phyloP scores from a whole-genome alignment of 306 rosid species.

The Vicia faba region DNA sequence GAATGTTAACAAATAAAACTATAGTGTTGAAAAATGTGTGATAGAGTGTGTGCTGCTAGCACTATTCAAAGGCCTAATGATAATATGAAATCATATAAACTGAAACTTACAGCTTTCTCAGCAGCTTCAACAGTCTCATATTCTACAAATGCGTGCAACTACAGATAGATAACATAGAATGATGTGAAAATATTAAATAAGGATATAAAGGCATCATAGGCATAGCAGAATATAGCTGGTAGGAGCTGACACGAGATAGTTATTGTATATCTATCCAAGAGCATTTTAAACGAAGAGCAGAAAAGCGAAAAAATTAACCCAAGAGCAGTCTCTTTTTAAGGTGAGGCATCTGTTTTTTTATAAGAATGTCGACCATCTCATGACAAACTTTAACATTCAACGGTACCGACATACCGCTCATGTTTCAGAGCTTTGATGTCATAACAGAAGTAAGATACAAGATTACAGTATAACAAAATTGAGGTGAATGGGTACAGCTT shows the following conservation, averaged over 20 bases:
- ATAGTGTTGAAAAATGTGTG: no score
- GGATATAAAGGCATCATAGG: conserved; percentile 21
- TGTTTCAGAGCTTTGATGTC: not conserved
- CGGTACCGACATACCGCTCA: not conserved
- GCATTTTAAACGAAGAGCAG: conserved; percentile 10
- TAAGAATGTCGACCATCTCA: conserved; percentile 8
- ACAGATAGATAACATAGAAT: conserved; percentile 16
- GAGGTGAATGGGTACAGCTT: not conserved
- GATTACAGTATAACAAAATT: conserved; percentile 6
- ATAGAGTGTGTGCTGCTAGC: no score
- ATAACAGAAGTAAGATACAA: not conserved
- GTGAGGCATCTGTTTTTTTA: not conserved
- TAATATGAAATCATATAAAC: conserved; percentile 24
- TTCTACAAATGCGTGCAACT: conserved; percentile 94
- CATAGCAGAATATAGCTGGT: conserved; percentile 26
- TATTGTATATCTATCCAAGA: conserved; percentile 16
- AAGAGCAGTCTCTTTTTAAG: conserved; percentile 3
- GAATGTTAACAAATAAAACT: no score
- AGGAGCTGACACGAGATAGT: conserved; percentile 15
- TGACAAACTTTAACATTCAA: conserved; percentile 1
- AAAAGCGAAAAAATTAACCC: conserved; percentile 17
- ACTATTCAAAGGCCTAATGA: not conserved
- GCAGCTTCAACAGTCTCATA: conserved; percentile 86
- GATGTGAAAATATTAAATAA: conserved; percentile 10
- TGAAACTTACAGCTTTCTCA: conserved; percentile 86